These are phyloP conservation scores for Strobilomyces confusus DNA, from an alignment of 768 basidiomycete genomes.

Conservation along the genomic window DNA sequence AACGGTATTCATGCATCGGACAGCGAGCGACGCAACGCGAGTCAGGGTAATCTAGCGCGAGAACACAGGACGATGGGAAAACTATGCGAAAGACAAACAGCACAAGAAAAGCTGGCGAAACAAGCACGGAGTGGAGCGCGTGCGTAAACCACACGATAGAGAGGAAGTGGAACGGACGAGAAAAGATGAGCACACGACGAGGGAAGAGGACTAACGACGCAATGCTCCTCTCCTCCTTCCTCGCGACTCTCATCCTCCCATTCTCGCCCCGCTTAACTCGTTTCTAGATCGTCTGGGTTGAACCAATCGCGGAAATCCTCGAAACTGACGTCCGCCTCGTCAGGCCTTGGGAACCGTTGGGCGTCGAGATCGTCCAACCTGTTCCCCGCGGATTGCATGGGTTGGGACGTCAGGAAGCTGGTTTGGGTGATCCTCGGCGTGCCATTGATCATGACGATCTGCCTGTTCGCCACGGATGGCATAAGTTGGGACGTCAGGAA, in stretches of 20 bases:
- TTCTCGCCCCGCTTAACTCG: conserved; percentile 14
- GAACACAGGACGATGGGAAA: no score
- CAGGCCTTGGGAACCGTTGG: conserved; percentile 37
- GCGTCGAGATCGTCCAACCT: conserved; percentile 39
- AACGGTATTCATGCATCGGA: no score
- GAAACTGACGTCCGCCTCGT: conserved; percentile 48
- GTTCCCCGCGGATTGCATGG: conserved; percentile 41
- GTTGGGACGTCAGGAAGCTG: conserved; percentile 32
- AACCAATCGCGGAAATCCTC: conserved; percentile 80
- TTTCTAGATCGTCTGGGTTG: conserved; percentile 44
- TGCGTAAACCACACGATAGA: no score
- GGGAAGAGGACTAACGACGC: no score
- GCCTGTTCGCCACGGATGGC: conserved; percentile 33
- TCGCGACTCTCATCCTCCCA: background rate
- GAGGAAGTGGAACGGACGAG: no score
- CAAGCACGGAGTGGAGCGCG: no score
- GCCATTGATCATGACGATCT: conserved; percentile 27
- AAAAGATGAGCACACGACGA: no score
- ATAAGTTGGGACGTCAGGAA: conserved; percentile 11
- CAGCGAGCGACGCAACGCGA: no score
- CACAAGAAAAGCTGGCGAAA: no score
- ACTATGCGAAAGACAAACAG: no score
- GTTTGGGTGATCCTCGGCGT: conserved; percentile 24
- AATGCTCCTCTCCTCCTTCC: no score
- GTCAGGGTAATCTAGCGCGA: no score